Conservation (phyloP, 768 basidiomycete genomes). For the Xerocomellus chrysenteron region DNA sequence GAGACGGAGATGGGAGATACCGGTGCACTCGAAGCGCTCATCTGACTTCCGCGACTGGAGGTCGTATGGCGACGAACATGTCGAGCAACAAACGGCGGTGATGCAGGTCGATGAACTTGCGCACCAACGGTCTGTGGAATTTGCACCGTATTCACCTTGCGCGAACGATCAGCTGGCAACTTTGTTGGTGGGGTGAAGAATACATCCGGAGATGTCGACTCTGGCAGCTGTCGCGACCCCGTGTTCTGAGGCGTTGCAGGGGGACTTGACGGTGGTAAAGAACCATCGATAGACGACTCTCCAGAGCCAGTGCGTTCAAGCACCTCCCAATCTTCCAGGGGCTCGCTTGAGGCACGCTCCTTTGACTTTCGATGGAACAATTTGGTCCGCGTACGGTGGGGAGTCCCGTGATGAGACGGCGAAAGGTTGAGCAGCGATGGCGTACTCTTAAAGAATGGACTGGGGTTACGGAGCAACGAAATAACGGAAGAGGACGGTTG, state of each 20-base stretch:
- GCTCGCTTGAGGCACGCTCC: conserved; percentile 34
- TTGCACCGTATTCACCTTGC: conserved; percentile 27
- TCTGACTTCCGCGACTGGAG: conserved; percentile 32
- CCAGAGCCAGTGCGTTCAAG: conserved; percentile 29
- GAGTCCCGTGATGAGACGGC: conserved; percentile 31
- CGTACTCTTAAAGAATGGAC: conserved; percentile 36
- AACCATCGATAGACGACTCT: conserved; percentile 25
- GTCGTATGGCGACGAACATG: conserved; percentile 35
- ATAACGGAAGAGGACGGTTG: conserved; percentile 36
- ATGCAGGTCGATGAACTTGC: conserved; percentile 28
- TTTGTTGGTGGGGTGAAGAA: conserved; percentile 14
- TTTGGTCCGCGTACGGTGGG: conserved; percentile 30
- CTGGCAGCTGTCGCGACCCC: conserved; percentile 16
- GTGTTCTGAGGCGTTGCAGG: conserved; percentile 23
- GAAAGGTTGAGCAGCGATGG: conserved; percentile 32
- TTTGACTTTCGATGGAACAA: conserved; percentile 37
- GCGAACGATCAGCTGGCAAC: conserved; percentile 14
- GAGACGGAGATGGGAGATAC: conserved; percentile 31
- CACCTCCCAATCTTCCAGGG: conserved; percentile 34
- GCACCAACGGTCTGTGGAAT: conserved; percentile 16
- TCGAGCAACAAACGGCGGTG: conserved; percentile 33
- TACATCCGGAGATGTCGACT: conserved; percentile 7
- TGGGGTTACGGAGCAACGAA: conserved; percentile 35
- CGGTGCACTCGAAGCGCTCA: conserved; percentile 30
- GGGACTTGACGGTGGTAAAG: conserved; percentile 20